A percentile compares a stretch with the other conserved stretches of the same genome.
Evolutionary conservation across 176 grass and related monocot genomes (phyloP).

Genomic region (Eragrostis nindensis): DNA sequence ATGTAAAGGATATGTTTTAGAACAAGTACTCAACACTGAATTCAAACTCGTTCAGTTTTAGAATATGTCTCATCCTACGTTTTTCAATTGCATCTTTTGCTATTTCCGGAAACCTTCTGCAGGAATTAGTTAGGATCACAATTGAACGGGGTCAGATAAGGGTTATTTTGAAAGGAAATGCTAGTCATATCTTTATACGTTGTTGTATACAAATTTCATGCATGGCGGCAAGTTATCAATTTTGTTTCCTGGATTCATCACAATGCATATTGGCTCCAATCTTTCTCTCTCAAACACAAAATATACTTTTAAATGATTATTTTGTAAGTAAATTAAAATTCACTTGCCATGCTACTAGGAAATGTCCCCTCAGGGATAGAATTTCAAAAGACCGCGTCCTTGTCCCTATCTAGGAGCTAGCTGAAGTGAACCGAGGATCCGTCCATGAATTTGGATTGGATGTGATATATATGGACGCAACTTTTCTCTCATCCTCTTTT

Average conservation of each 20-base stretch:
- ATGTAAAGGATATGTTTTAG: too few species aligned
- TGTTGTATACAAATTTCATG: not conserved
- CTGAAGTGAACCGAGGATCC: slow-evolving; percentile 26
- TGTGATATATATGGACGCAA: slow-evolving; percentile 23
- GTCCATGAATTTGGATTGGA: slow-evolving; percentile 30
- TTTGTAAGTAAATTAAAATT: not conserved
- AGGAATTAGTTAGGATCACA: not conserved
- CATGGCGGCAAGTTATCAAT: not conserved
- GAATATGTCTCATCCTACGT: not conserved
- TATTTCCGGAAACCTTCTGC: not conserved
- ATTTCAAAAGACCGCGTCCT: slow-evolving; percentile 41
- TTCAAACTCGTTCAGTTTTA: not conserved
- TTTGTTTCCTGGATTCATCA: too few species aligned
- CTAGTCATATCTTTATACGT: not conserved
- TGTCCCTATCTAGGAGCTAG: slow-evolving; percentile 39
- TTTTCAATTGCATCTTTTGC: not conserved
- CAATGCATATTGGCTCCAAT: too few species aligned
- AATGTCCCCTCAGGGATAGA: not conserved
- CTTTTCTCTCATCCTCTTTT: not conserved
- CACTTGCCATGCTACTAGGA: slow-evolving; percentile 4
- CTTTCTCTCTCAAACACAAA: not conserved
- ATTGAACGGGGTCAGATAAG: not conserved
- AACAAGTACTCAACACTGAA: too few species aligned
- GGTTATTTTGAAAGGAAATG: not conserved
- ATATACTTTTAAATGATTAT: not conserved